A percentile compares a stretch with the other conserved stretches of the same genome.
These are phyloP conservation scores for Sphaerobolus stellatus DNA, from an alignment of 1,284 basidiomycete genomes.

Conservation along the genomic window DNA sequence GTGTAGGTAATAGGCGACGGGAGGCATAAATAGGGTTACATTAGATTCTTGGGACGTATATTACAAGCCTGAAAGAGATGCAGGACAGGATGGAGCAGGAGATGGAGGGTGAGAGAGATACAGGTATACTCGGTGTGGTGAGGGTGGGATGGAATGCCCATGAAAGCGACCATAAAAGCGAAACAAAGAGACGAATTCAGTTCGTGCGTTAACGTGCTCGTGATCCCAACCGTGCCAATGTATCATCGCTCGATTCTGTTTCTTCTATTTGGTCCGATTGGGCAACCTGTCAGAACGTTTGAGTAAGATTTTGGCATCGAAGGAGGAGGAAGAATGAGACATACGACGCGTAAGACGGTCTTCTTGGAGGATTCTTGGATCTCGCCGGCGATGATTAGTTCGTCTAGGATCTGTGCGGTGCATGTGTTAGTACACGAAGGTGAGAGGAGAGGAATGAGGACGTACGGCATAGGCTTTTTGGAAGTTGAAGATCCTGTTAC, in stretches of 20 bases:
- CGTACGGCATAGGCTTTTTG: conserved; percentile 93
- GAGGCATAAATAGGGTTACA: no score
- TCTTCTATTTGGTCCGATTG: conserved; percentile 79
- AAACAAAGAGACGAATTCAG: not conserved
- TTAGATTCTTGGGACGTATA: no score
- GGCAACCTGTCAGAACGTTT: conserved; percentile 56
- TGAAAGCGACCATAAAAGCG: not conserved
- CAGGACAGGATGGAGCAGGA: no score
- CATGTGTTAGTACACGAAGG: conserved; percentile 15
- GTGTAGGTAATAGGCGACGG: no score
- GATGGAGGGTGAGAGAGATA: no score
- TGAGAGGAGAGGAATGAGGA: conserved; percentile 13
- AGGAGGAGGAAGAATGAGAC: conserved; percentile 25
- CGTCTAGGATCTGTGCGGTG: conserved; percentile 80
- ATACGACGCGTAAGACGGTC: conserved; percentile 84
- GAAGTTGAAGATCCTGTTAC: conserved; percentile 94
- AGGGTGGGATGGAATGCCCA: no score
- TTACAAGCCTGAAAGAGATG: no score
- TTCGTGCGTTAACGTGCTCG: no score
- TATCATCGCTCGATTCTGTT: conserved; percentile 78
- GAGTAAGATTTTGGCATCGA: not conserved
- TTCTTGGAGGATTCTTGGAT: conserved; percentile 99
- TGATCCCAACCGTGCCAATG: conserved; percentile 70
- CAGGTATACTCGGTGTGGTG: no score
- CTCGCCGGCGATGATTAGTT: conserved; percentile 97